Evolutionary conservation across 257 asterid genomes (phyloP), one percentile per base, ranked within the genome.

Genomic region (Salvia rosmarinus): DNA sequence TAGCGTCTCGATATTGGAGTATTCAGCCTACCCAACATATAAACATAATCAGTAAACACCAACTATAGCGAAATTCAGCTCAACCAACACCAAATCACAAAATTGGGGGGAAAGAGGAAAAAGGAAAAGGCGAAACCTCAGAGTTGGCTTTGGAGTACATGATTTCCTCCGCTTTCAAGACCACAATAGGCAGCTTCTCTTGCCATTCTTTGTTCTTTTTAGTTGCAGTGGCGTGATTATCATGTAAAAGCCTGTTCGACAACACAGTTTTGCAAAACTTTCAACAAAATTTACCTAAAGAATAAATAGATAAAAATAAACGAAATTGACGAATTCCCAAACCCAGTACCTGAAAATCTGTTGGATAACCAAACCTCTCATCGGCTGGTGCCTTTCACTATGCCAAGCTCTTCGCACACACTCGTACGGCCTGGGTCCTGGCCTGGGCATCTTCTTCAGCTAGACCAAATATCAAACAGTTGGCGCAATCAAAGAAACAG

Each of bases 391-490:
- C 58, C 90, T 88, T 64, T 90, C 91, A 77, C 97, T 90, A 65
- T 90, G 97, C 97, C 96, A 90, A 81, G 95, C 93, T 83, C 95
- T 88, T 79, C 88, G 82, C 52, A 88, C 95, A 42, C 96, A 90
- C 83, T 89, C 96, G 37, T 86, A 89, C 12, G 92, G 92, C 68
- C 92, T 89, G 28, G 96, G 96, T n/a, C 96, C 96, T 32, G 92
- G 96, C 65, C 96, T 82, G 28, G 96, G 96, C 96, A 88, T 88
- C 86, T 78, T 74, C 73, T 56, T 61, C 75, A 77, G 74, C 59
- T 47, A 71, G 32, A 64, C 77, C 66, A 67, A 71, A 59, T 72
- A 10, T 71, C 81, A 59, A 72, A 66, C 74, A 71, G 59, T 57
- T 71, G 73, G 77, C 65, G 81, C 40, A 64, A 51, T 62, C 68